Conservation (phyloP, 176 grass and related monocot genomes). For the Triticum dicoccoides region DNA sequence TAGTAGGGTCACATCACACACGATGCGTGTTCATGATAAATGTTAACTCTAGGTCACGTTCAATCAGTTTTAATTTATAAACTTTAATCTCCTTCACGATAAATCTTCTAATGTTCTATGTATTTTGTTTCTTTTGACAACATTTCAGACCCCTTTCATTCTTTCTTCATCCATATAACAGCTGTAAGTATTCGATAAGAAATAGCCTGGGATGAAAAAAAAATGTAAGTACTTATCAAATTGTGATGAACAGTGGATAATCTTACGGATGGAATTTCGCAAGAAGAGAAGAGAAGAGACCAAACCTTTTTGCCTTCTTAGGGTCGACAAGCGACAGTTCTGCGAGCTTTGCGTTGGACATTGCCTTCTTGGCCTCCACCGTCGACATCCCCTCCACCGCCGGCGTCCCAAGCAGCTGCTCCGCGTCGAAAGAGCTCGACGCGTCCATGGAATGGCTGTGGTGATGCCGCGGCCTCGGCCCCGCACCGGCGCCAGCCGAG, state of each 20-base stretch:
- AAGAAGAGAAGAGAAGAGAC: background rate
- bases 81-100: background rate
- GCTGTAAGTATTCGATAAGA: background rate
- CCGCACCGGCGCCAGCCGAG: background rate
- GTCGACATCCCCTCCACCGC: slow-evolving; percentile 42
- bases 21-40: background rate
- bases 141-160: background rate
- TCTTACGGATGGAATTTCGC: background rate
- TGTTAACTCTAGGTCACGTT: background rate
- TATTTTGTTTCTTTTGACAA: background rate
- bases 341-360: slow-evolving; percentile 67
- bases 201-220: background rate
- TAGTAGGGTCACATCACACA: background rate
- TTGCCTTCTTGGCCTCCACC: slow-evolving; percentile 57
- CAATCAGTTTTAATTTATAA: background rate
- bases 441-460: slow-evolving; percentile 77
- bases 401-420: slow-evolving; percentile 44
- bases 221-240: background rate
- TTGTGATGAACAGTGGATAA: slow-evolving; percentile 10
- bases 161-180: background rate
- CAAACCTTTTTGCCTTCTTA: slow-evolving; percentile 78
- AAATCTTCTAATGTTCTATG: background rate
- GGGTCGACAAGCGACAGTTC: slow-evolving; percentile 75
- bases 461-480: slow-evolving; percentile 47
- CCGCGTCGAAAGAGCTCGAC: slow-evolving; percentile 41